These are phyloP conservation scores for Fomitopsis pinicola DNA, from an alignment of 1,284 basidiomycete species.

Conservation along the genomic window DNA sequence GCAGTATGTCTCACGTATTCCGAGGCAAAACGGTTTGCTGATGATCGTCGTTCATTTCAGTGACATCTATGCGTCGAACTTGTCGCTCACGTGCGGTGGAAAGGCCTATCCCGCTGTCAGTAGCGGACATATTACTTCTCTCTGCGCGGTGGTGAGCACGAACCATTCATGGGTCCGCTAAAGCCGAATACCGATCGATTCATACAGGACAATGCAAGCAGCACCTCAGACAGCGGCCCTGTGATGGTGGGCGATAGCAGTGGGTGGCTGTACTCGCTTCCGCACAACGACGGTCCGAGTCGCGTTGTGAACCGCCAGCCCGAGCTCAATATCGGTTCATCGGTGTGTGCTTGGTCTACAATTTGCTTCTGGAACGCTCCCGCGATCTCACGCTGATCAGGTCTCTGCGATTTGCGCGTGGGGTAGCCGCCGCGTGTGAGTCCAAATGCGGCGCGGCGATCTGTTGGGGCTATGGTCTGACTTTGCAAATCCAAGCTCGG, in stretches of 20 bases:
- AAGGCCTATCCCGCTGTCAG: not conserved
- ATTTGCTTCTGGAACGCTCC: slow-evolving; percentile 2
- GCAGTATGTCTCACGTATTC: not conserved
- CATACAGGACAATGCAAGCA: not conserved
- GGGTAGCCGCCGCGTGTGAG: slow-evolving; percentile 7
- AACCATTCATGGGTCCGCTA: no score
- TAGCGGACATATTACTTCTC: slow-evolving; percentile 6
- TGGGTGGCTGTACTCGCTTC: slow-evolving; percentile 24
- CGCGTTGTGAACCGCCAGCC: slow-evolving; percentile 4
- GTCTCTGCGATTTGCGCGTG: slow-evolving; percentile 8
- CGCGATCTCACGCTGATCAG: slow-evolving; percentile 1
- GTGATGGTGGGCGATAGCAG: slow-evolving; percentile 10
- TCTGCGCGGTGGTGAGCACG: slow-evolving; percentile 9
- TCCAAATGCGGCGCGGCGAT: not conserved
- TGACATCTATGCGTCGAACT: slow-evolving; percentile 8
- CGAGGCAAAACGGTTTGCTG: not conserved
- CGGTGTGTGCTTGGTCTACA: slow-evolving; percentile 9
- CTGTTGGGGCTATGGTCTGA: not conserved
- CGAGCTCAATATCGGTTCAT: slow-evolving; percentile 17
- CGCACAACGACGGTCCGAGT: slow-evolving; percentile 7
- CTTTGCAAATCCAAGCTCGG: slow-evolving; percentile 33
- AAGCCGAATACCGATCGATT: not conserved
- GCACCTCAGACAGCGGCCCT: no score
- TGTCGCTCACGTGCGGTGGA: slow-evolving; percentile 1
- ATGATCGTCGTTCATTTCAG: not conserved